Conservation (phyloP, 768 basidiomycete species). For the Lyophyllum shimeji region DNA sequence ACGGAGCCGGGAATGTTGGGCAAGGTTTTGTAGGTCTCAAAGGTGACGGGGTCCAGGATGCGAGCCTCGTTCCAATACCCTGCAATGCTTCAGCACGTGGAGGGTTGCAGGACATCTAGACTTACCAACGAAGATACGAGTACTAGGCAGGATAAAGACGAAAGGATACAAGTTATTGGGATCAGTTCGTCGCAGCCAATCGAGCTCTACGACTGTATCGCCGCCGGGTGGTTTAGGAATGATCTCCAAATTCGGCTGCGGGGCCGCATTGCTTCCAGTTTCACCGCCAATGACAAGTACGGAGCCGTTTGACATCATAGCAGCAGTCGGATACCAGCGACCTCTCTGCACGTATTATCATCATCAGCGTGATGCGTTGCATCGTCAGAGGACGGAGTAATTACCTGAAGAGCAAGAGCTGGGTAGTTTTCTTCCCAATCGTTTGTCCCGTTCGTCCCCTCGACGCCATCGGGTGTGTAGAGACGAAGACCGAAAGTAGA, state of each 20-base stretch:
- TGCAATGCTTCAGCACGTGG: constrained; percentile 20
- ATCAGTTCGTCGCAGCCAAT: constrained; percentile 70
- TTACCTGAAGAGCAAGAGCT: constrained; percentile 60
- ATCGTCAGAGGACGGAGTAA: constrained; percentile 11
- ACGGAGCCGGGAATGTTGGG: constrained; percentile 80
- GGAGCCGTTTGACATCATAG: constrained; percentile 71
- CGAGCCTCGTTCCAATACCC: constrained; percentile 84
- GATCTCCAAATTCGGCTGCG: constrained; percentile 71
- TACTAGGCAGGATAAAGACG: constrained; percentile 68
- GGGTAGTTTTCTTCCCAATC: constrained; percentile 78
- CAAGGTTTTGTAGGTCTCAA: constrained; percentile 54
- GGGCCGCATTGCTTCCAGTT: constrained; percentile 62
- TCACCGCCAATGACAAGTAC: constrained; percentile 77
- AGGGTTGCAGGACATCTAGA: not conserved
- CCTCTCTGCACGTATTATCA: constrained; percentile 38
- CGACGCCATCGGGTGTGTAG: constrained; percentile 66
- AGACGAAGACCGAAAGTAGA: constrained; percentile 75
- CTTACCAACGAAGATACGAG: constrained; percentile 68
- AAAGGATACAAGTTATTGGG: constrained; percentile 84
- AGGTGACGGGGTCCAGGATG: constrained; percentile 65
- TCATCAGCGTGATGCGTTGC: not conserved
- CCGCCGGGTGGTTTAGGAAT: constrained; percentile 69
- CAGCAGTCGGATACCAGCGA: constrained; percentile 72
- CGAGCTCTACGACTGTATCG: constrained; percentile 56
- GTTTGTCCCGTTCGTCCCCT: constrained; percentile 70